Evolutionary conservation across 1,139 yeast genomes (phyloP), one percentile per base, ranked within the genome.

Genomic region (Magnusiomyces clavatus): DNA sequence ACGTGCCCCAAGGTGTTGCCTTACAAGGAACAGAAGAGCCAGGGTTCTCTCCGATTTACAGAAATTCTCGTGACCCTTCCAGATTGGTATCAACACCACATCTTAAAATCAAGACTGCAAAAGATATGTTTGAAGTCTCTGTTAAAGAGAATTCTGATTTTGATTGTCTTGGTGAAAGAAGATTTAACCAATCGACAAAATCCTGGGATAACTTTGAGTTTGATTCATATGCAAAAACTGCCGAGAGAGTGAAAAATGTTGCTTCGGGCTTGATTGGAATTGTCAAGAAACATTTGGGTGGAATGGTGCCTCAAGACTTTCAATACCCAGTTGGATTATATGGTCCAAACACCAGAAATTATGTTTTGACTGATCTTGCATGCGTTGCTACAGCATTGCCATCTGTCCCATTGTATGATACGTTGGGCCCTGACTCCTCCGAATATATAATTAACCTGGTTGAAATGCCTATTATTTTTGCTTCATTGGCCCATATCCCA

Each of bases 261-360:
- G 92, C 88, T 5, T 70, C 86, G 2, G 94, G 92, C 10, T 61
- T 85, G 38, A 72, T 80, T 58, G 72, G 78, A 45, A 66, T 78
- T 3, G 65, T 62, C 11, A 50, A 52, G 14, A 43, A 20, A 4
- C 46, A 43, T 11, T 63, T 65, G 46, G 58, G 58, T 46, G 48
- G 51, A 24, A 17, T 37, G 2, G 63, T 66, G 46, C 60, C 61
- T 43, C 47, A 59, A 60, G 57, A 61, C 16, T 67, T 68, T 37
- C 70, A 69, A 40, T 80, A 78, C 60, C 67, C 78, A 39, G 80
- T 82, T n/a, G 72, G 81, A 1, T 60, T 82, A 24, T 77, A 77
- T 62, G 75, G 83, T 14, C 74, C 77, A 50, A 82, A 82, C 63
- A 67, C 79, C 52, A 69, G 74, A 6, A 83, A 82, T 61, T 82